Evolutionary conservation across 345 rosid species (phyloP), one percentile per base, ranked within the genome.

Genomic region (Arabis hirsuta): DNA sequence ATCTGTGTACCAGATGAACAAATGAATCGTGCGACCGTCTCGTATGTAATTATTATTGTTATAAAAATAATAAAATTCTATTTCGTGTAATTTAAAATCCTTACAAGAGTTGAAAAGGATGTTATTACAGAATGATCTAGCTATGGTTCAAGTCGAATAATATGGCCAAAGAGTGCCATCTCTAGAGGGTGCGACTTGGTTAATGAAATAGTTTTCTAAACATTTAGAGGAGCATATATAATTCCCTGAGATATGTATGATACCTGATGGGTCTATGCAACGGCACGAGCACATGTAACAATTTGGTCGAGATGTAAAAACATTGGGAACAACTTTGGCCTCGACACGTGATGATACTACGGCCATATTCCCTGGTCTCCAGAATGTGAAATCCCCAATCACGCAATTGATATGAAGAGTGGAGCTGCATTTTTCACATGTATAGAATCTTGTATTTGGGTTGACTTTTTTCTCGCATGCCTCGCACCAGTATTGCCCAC

Each of bases 221-320:
- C 16, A 16, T 16, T 14, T 16, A 34, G 44, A 5, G 27, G 62
- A 56, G 34, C 62, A 56, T 12, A 56, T 9, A 56, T 36, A 34
- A 43, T 34, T 5, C 8, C 2, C 48, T 14, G 80, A 76, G 81
- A 77, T 69, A 31, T 26, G 6, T 3, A 77, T 65, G 41, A 65
- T 13, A 20, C 47, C 65, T 24, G 65, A 12, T 4, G 65, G 24
- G 65, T 60, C 65, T 24, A 24, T 31, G 50, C 65, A 60, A 42
- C 65, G 50, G 46, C 1, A 3, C 10, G 0, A 3, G 46, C 63
- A 58, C 31, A 19, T 39, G 12, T 38, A 7, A 38, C 66, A 62
- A 43, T 2, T 1, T 24, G 58, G 66, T 27, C 58, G 27, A 47
- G 58, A 38, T 14, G 71, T 61, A 54, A 10, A 67, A 10, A 10